Conservation (phyloP, 2,329 filamentous ascomycete genomes). For the Trichoderma gracile region DNA sequence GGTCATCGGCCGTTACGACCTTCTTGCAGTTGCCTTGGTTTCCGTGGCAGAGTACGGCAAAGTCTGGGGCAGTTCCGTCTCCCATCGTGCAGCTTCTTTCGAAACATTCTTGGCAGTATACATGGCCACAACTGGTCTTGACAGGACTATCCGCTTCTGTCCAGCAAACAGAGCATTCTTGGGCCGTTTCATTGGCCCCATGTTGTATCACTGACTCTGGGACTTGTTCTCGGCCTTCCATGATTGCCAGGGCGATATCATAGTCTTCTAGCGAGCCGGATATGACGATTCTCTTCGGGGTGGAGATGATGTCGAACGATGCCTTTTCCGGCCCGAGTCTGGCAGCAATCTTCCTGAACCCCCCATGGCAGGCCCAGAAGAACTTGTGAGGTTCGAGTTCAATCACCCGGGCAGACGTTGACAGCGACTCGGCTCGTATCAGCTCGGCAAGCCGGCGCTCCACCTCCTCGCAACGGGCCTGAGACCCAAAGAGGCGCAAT, state of each 20-base stretch:
- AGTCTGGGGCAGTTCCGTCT: background rate
- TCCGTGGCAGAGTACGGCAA: background rate
- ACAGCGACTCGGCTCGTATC: slow-evolving; percentile 2
- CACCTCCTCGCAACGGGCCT: background rate
- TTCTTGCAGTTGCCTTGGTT: background rate
- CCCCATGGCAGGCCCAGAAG: slow-evolving; percentile 38
- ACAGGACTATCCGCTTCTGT: slow-evolving; percentile 40
- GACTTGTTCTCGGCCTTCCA: background rate
- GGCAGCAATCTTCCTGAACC: slow-evolving; percentile 34
- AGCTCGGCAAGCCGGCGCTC: slow-evolving; percentile 11
- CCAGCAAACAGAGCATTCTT: slow-evolving; percentile 40
- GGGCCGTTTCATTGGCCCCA: slow-evolving; percentile 41
- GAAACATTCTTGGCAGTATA: slow-evolving; percentile 48
- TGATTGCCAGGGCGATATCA: slow-evolving; percentile 11
- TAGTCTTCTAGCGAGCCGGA: slow-evolving; percentile 30
- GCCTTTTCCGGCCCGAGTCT: slow-evolving; percentile 35
- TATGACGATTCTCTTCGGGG: slow-evolving; percentile 36
- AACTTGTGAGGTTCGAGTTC: slow-evolving; percentile 34
- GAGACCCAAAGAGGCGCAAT: slow-evolving; percentile 8
- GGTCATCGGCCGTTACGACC: background rate
- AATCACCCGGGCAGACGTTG: slow-evolving; percentile 28
- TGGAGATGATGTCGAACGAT: slow-evolving; percentile 38
- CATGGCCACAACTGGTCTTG: slow-evolving; percentile 41
- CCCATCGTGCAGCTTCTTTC: slow-evolving; percentile 27
- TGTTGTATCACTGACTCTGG: background rate